Percentiles rank a stretch among this genome's conserved stretches.
Evolutionary conservation across 2,329 filamentous ascomycete genomes (phyloP).

Genomic region (Basipetospora sp.): DNA sequence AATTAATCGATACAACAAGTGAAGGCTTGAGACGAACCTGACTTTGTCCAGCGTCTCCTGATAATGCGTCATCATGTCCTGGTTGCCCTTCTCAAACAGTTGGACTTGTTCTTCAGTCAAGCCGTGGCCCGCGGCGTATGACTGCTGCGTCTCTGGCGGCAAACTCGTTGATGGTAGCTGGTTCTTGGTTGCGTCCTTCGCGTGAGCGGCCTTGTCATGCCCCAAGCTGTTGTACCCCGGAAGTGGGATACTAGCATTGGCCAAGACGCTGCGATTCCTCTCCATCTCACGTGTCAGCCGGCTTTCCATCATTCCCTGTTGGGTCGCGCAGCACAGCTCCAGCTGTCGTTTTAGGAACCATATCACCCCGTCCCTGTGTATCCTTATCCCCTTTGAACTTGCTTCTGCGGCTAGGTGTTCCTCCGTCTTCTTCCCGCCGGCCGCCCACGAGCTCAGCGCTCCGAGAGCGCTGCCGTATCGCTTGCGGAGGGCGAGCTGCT

Average conservation of each 20-base stretch:
- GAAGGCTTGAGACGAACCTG: conserved; percentile 44
- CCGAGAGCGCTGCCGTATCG: conserved; percentile 54
- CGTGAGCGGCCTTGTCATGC: not conserved
- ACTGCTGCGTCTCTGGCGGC: conserved; percentile 12
- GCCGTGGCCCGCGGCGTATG: conserved; percentile 25
- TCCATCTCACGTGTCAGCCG: conserved; percentile 72
- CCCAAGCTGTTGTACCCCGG: conserved; percentile 8
- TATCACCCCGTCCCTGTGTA: conserved; percentile 67
- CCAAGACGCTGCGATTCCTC: conserved; percentile 73
- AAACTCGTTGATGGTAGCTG: conserved; percentile 11
- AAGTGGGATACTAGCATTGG: conserved; percentile 39
- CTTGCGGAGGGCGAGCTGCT: conserved; percentile 53
- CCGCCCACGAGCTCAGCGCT: conserved; percentile 47
- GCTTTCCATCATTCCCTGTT: conserved; percentile 87
- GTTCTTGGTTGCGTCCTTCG: conserved; percentile 9
- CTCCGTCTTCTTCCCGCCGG: conserved; percentile 37
- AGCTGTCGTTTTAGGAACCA: conserved; percentile 66
- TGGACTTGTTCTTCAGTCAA: conserved; percentile 77
- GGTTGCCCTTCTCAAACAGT: conserved; percentile 85
- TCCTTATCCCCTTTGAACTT: conserved; percentile 47
- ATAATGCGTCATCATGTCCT: conserved; percentile 83
- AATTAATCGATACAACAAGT: not conserved
- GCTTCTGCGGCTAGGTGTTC: conserved; percentile 64
- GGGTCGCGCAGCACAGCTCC: conserved; percentile 60
- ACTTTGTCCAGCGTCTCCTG: conserved; percentile 91